These are phyloP conservation scores for Amorphotheca resinae DNA, from an alignment of 495 filamentous ascomycete genomes.

Conservation along the genomic window DNA sequence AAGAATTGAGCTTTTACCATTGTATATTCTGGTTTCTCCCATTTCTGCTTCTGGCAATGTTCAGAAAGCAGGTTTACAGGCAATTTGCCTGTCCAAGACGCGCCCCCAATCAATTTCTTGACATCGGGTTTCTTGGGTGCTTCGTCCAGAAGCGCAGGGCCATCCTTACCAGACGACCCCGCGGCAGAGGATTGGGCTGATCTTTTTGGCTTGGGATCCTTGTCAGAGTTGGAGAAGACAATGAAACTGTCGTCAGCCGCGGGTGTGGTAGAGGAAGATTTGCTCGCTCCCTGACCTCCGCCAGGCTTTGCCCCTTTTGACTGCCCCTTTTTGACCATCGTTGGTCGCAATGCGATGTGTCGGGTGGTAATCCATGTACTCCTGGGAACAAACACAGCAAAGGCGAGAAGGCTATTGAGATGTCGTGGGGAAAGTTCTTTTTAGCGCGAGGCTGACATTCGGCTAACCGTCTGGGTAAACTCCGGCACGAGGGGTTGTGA, in stretches of 20 bases:
- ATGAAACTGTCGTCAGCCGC: conserved; percentile 48
- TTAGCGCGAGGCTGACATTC: conserved; percentile 1
- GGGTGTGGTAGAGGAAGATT: conserved; percentile 17
- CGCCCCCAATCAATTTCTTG: conserved; percentile 80
- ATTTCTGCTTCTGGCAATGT: conserved; percentile 89
- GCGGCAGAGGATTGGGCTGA: conserved; percentile 24
- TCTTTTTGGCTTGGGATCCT: conserved; percentile 39
- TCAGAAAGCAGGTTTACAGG: conserved; percentile 87
- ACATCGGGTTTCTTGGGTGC: conserved; percentile 66
- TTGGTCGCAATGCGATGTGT: conserved; percentile 1
- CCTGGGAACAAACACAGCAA: background rate
- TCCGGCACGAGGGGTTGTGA: too few relatives aligned
- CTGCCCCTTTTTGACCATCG: conserved; percentile 36
- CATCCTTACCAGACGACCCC: conserved; percentile 11
- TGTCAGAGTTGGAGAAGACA: conserved; percentile 52
- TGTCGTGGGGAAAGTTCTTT: background rate
- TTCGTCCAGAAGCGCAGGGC: conserved; percentile 32
- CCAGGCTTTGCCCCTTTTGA: conserved; percentile 27
- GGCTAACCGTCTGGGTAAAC: background rate
- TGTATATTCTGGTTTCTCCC: conserved; percentile 86
- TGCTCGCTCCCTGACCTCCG: conserved; percentile 9
- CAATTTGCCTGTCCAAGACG: conserved; percentile 95
- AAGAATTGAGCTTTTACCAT: conserved; percentile 46
- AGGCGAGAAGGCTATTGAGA: background rate
- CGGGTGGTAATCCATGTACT: conserved; percentile 10